phyloP scores from a whole-genome alignment of 2,329 filamentous ascomycete species.

The Pseudocercospora eumusae region DNA sequence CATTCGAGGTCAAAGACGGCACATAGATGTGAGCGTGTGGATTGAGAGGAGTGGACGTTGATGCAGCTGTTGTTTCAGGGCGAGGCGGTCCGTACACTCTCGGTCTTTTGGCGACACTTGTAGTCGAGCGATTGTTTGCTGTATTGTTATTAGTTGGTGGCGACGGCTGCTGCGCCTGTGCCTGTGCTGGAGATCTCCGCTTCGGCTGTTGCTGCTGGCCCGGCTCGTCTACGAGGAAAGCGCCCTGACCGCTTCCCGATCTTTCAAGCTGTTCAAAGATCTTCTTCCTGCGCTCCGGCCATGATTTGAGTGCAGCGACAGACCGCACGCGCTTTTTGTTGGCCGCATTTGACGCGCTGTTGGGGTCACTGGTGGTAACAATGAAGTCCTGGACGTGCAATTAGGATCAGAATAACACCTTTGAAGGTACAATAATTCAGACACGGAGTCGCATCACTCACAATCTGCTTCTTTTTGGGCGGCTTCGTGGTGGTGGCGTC shows the following conservation, averaged over 20 bases:
- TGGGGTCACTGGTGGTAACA: constrained; percentile 34
- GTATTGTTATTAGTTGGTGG: constrained; percentile 5
- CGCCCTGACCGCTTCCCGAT: constrained; percentile 25
- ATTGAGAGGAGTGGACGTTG: constrained; percentile 4
- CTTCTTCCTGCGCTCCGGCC: constrained; percentile 34
- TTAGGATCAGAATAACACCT: too few relatives aligned
- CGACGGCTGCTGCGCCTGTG: neutral
- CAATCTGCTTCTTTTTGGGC: constrained; percentile 21
- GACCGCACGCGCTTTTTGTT: constrained; percentile 37
- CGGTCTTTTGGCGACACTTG: constrained; percentile 13
- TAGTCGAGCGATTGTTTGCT: neutral
- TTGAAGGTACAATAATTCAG: too few relatives aligned
- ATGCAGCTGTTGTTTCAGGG: neutral
- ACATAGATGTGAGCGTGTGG: constrained; percentile 15
- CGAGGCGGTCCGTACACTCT: constrained; percentile 18
- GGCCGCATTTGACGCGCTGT: constrained; percentile 26
- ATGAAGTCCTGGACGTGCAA: constrained; percentile 30
- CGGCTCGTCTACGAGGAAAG: constrained; percentile 28
- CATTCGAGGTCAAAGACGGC: constrained; percentile 11
- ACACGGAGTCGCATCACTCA: constrained; percentile 8
- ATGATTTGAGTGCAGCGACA: constrained; percentile 35
- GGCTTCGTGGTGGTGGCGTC: constrained; percentile 12
- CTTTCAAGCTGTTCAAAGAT: constrained; percentile 32
- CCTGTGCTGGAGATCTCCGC: constrained; percentile 13
- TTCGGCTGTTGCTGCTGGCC: constrained; percentile 7